Conservation (phyloP, 2,329 filamentous ascomycete genomes). For the Neospermospora avenae region DNA sequence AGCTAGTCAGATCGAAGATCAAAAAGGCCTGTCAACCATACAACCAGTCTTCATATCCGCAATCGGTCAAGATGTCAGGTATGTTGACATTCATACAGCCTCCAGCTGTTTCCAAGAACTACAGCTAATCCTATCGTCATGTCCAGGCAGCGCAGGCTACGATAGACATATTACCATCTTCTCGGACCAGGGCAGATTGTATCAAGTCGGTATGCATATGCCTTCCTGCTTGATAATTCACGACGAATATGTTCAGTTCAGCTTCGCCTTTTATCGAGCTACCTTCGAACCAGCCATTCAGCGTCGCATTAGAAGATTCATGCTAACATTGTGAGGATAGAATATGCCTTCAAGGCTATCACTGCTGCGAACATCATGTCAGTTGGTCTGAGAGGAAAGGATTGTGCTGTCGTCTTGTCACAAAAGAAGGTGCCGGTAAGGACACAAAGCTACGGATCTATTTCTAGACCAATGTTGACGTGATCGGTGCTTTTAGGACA, state of each 20-base stretch:
- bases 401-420: slow-evolving; percentile 93
- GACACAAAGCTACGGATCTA: slow-evolving; percentile 23
- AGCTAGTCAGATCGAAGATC: neutral
- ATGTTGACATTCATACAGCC: slow-evolving; percentile 22
- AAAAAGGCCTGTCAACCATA: neutral
- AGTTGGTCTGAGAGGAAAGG: slow-evolving; percentile 90
- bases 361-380: slow-evolving; percentile 99
- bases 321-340: slow-evolving; percentile 49
- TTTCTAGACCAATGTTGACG: slow-evolving; percentile 22
- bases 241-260: neutral
- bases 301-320: neutral
- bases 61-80: slow-evolving; percentile 39
- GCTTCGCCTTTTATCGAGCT: neutral
- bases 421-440: slow-evolving; percentile 99
- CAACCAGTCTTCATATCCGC: neutral
- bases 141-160: slow-evolving; percentile 77
- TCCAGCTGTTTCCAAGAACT: slow-evolving; percentile 10
- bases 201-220: slow-evolving; percentile 88
- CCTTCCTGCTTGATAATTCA: neutral
- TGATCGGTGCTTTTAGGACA: slow-evolving; percentile 63
- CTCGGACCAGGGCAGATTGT: slow-evolving; percentile 95
- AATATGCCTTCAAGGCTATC: slow-evolving; percentile 99
- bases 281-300: neutral
- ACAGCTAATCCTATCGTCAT: slow-evolving; percentile 27
- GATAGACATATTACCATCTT: slow-evolving; percentile 99